Conservation (phyloP, 129 eudicot genomes). For the Helianthus annuus region HanXRQr2.0-SUNRISE NC_035439.2:71935877-71936376, state of each 20-base stretch:
- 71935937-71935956: slow-evolving; percentile 97
- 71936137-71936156: slow-evolving; percentile 84
- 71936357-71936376: slow-evolving; percentile 66
- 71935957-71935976: slow-evolving; percentile 56
- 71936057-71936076: slow-evolving; percentile 86
- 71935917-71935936: slow-evolving; percentile 94
- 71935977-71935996: slow-evolving; percentile 41
- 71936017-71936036: slow-evolving; percentile 73
- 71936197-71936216: slow-evolving; percentile 95
- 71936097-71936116: slow-evolving; percentile 40
- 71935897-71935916: slow-evolving; percentile 24
- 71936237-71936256: slow-evolving; percentile 81
- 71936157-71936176: slow-evolving; percentile 84
- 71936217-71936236: slow-evolving; percentile 81
- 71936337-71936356: slow-evolving; percentile 66
- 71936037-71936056: slow-evolving; percentile 87
- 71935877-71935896: slow-evolving; percentile 53
- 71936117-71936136: slow-evolving; percentile 78
- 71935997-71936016: slow-evolving; percentile 73
- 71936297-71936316: slow-evolving; percentile 90
- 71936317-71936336: slow-evolving; percentile 84
- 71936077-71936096: slow-evolving; percentile 35
- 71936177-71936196: slow-evolving; percentile 98
- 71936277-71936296: slow-evolving; percentile 73
- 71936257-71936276: slow-evolving; percentile 94